These are phyloP conservation scores for Ocimum tenuiflorum DNA, from an alignment of 257 asterid genomes.

Conservation along the genomic window DNA sequence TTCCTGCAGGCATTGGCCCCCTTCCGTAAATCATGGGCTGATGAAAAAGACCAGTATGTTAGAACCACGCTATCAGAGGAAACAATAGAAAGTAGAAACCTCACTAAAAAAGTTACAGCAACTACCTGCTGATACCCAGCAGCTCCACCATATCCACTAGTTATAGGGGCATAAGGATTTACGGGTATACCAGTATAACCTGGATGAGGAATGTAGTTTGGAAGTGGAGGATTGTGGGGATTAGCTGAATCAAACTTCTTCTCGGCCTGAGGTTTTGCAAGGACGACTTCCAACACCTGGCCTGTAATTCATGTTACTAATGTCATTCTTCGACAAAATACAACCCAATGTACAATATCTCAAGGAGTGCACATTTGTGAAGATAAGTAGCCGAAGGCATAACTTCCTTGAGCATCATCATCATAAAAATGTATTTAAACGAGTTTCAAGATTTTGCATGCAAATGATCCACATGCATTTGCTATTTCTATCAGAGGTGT, in stretches of 20 bases:
- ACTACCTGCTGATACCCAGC: conserved; percentile 84
- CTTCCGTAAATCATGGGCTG: conserved; percentile 97
- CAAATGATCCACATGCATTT: not conserved
- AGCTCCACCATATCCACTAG: conserved; percentile 64
- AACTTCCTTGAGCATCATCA: not conserved
- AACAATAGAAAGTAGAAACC: not conserved
- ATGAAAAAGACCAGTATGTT: conserved; percentile 5
- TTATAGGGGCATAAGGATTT: conserved; percentile 61
- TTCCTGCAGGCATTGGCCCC: conserved; percentile 96
- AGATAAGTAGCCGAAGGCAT: not conserved
- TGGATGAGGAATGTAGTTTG: conserved; percentile 70
- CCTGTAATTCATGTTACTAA: conserved; percentile 41
- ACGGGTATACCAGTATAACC: conserved; percentile 74
- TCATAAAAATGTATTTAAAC: not conserved
- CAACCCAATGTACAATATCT: not conserved
- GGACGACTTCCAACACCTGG: conserved; percentile 73
- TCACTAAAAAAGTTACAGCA: not conserved
- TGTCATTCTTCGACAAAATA: conserved; percentile 11
- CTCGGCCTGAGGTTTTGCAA: conserved; percentile 93
- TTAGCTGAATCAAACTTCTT: conserved; percentile 59
- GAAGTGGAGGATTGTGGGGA: conserved; percentile 49
- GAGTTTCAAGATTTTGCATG: not conserved
- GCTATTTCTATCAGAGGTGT: not conserved
- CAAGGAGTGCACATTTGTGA: not conserved
- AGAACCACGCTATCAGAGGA: conserved; percentile 1